A percentile compares a stretch with the other conserved stretches of the same genome.
Evolutionary conservation across 2,329 filamentous ascomycete species (phyloP).

Genomic region (Diaporthe citriasiana): DNA sequence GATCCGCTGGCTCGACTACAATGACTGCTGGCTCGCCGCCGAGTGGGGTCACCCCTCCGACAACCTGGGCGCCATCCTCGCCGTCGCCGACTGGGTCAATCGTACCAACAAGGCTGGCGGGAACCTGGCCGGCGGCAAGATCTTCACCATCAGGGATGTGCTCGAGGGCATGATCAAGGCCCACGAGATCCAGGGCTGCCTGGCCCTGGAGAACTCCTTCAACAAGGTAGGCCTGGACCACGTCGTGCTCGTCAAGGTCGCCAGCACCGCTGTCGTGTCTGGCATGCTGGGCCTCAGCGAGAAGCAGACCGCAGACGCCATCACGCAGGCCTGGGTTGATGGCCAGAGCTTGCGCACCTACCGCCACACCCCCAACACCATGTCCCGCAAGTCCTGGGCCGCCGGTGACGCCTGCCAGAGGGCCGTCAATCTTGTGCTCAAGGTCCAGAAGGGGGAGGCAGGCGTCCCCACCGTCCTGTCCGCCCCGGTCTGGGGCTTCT

Average conservation of each 20-base stretch:
- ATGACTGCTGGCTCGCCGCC: slow-evolving; percentile 99
- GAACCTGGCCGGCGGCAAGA: slow-evolving; percentile 89
- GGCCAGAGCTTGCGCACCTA: slow-evolving; percentile 97
- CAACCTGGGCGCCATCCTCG: slow-evolving; percentile 96
- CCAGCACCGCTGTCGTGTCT: slow-evolving; percentile 92
- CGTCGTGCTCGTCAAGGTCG: slow-evolving; percentile 98
- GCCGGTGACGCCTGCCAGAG: slow-evolving; percentile 98
- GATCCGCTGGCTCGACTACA: slow-evolving; percentile 99
- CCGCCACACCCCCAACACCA: slow-evolving; percentile 97
- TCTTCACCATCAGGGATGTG: slow-evolving; percentile 90
- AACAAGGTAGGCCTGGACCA: slow-evolving; percentile 99
- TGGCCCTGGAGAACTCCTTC: slow-evolving; percentile 97
- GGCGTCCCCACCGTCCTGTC: slow-evolving; percentile 94
- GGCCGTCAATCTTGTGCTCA: slow-evolving; percentile 90
- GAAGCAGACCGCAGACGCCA: slow-evolving; percentile 92
- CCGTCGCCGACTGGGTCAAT: slow-evolving; percentile 97
- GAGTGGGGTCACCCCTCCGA: slow-evolving; percentile 99
- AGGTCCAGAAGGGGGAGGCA: slow-evolving; percentile 91
- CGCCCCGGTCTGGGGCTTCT: slow-evolving; percentile 96
- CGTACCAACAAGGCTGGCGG: slow-evolving; percentile 83
- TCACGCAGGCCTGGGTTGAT: slow-evolving; percentile 98
- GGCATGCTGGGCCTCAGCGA: slow-evolving; percentile 94
- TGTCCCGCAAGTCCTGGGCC: slow-evolving; percentile 99
- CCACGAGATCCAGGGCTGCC: slow-evolving; percentile 97
- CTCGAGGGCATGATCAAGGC: slow-evolving; percentile 99